Percentiles rank a stretch among this genome's conserved stretches.
Evolutionary conservation across 352 stramenopile species (phyloP).

Genomic region (Pythium periplocum): DNA sequence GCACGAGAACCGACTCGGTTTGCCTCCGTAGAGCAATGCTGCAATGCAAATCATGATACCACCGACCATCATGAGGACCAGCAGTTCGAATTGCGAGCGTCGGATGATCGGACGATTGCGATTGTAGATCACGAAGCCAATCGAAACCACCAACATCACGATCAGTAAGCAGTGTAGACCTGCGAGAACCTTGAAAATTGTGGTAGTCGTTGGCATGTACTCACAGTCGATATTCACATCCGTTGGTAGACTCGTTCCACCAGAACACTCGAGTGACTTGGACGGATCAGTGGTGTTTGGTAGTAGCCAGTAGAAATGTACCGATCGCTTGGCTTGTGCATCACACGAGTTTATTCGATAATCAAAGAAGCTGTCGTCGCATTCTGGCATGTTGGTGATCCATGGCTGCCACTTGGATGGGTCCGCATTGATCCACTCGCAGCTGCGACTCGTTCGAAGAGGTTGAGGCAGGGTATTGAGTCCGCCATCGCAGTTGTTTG

Average conservation of each 20-base stretch:
- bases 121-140: constrained; percentile 11
- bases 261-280: constrained; percentile 24
- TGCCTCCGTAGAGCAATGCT: constrained; percentile 18
- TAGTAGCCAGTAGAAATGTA: constrained; percentile 37
- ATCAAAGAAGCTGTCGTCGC: constrained; percentile 35
- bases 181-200: constrained; percentile 6
- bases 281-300: constrained; percentile 9
- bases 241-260: constrained; percentile 1
- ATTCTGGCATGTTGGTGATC: constrained; percentile 27
- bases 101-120: constrained; percentile 19
- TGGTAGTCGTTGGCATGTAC: constrained; percentile 2
- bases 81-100: constrained; percentile 19
- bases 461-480: constrained; percentile 16
- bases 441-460: constrained; percentile 36
- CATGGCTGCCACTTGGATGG: constrained; percentile 23
- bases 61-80: constrained; percentile 16
- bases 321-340: constrained; percentile 15
- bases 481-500: constrained; percentile 40
- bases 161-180: constrained; percentile 7
- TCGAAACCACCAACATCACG: constrained; percentile 1
- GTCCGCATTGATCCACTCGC: constrained; percentile 32
- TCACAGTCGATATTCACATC: constrained; percentile 10
- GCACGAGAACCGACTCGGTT: constrained; percentile 15
- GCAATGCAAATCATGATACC: constrained; percentile 23
- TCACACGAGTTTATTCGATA: constrained; percentile 34